These are phyloP conservation scores for Zalaria obscura DNA, from an alignment of 2,329 filamentous ascomycete species.

Conservation along the genomic window DNA sequence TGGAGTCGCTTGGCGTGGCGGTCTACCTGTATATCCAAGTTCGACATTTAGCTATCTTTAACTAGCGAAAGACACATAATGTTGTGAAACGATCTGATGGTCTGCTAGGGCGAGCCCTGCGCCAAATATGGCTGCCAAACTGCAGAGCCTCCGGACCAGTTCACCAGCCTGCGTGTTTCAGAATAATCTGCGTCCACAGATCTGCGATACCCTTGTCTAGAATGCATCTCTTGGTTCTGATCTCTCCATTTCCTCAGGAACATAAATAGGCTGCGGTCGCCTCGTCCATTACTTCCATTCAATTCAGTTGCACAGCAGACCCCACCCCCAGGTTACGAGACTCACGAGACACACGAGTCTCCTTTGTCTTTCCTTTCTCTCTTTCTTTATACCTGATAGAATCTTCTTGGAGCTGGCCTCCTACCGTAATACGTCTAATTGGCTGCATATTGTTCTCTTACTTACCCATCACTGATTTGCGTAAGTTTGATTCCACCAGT, in stretches of 20 bases:
- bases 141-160: background rate
- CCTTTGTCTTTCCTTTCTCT: background rate
- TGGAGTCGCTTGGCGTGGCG: background rate
- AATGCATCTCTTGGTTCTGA: background rate
- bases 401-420: constrained; percentile 3
- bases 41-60: background rate
- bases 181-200: background rate
- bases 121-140: background rate
- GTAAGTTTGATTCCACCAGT: background rate
- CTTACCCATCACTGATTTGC: background rate
- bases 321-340: background rate
- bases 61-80: background rate
- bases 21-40: background rate
- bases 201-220: background rate
- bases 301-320: background rate
- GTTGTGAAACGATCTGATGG: background rate
- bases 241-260: background rate
- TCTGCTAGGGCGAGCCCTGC: background rate
- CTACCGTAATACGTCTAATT: background rate
- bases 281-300: constrained; percentile 1
- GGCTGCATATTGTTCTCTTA: too few species aligned
- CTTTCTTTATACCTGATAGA: background rate
- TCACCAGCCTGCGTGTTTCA: background rate
- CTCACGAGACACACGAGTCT: background rate
- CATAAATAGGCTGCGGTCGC: background rate